These are phyloP conservation scores for Pseudohyphozyma bogoriensis DNA, from an alignment of 768 basidiomycete species.

Conservation along the genomic window DNA sequence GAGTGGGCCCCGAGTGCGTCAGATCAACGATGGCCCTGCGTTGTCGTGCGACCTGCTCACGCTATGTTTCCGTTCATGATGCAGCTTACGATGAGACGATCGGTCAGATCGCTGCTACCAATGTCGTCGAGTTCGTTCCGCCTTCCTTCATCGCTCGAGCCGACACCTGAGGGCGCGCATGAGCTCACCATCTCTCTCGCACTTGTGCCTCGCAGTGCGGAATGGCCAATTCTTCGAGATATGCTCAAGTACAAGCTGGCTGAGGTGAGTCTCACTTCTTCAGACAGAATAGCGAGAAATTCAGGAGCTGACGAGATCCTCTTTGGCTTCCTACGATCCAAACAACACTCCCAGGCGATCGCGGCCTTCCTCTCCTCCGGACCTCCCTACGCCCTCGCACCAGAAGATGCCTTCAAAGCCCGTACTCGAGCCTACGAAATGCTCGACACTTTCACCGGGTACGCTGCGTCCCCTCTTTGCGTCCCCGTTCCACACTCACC, in stretches of 20 bases:
- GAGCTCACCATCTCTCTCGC: slow-evolving; percentile 10
- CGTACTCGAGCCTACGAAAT: slow-evolving; percentile 18
- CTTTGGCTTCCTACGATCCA: background rate
- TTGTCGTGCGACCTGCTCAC: slow-evolving; percentile 3
- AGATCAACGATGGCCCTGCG: background rate
- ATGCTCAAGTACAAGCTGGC: slow-evolving; percentile 62
- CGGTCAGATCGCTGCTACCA: slow-evolving; percentile 55
- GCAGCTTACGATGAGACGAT: slow-evolving; percentile 56
- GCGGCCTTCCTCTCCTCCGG: slow-evolving; percentile 37
- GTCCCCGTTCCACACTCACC: background rate
- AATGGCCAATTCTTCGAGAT: slow-evolving; percentile 61
- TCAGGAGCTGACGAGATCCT: background rate
- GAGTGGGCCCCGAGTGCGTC: slow-evolving; percentile 15
- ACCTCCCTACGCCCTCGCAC: slow-evolving; percentile 54
- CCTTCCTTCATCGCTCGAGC: slow-evolving; percentile 10
- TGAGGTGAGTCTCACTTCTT: slow-evolving; percentile 43
- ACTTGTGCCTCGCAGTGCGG: slow-evolving; percentile 45
- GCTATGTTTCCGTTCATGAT: no score
- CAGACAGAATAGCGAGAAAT: background rate
- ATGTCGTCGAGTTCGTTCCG: slow-evolving; percentile 56
- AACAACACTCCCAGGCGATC: slow-evolving; percentile 14
- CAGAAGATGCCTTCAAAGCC: slow-evolving; percentile 30
- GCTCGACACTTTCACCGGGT: slow-evolving; percentile 25
- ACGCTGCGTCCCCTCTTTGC: background rate
- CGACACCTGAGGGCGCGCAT: background rate